Evolutionary conservation across 345 rosid genomes (phyloP).

Genomic region (Bruguiera sexangula): DNA sequence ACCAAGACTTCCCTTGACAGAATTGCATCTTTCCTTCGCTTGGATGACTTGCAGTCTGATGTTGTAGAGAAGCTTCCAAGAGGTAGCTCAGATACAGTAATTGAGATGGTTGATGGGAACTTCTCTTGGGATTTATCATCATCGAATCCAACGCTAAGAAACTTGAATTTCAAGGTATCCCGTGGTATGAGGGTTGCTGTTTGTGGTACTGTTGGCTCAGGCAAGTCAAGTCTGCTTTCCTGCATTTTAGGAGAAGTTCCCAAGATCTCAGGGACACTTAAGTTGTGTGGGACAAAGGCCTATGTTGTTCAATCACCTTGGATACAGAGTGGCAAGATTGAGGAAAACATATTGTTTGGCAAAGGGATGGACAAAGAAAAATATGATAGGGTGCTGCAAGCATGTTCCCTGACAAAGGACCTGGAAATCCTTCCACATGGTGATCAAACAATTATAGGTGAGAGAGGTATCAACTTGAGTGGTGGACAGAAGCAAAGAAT

Average conservation of each 20-base stretch:
- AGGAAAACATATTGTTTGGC: constrained; percentile 38
- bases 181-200: constrained; percentile 33
- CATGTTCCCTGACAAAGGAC: constrained; percentile 35
- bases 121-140: constrained; percentile 36
- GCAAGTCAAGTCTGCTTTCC: constrained; percentile 34
- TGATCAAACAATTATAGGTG: constrained; percentile 46
- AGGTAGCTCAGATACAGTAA: constrained; percentile 21
- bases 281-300: constrained; percentile 34
- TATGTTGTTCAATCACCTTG: constrained; percentile 38
- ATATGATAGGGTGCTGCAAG: constrained; percentile 30
- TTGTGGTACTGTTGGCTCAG: constrained; percentile 37
- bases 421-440: constrained; percentile 38
- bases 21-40: constrained; percentile 26
- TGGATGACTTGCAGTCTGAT: constrained; percentile 30
- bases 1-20: constrained; percentile 38
- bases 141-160: constrained; percentile 20
- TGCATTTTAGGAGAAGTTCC: constrained; percentile 34
- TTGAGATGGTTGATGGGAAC: constrained; percentile 31
- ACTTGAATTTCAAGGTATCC: constrained; percentile 26
- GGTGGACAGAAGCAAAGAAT: constrained; percentile 46
- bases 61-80: constrained; percentile 23
- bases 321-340: constrained; percentile 35
- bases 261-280: constrained; percentile 27
- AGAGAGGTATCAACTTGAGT: constrained; percentile 46
- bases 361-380: constrained; percentile 23